Base-by-base conservation (phyloP, 441 rosid genomes). In the Iberis amara region DNA sequence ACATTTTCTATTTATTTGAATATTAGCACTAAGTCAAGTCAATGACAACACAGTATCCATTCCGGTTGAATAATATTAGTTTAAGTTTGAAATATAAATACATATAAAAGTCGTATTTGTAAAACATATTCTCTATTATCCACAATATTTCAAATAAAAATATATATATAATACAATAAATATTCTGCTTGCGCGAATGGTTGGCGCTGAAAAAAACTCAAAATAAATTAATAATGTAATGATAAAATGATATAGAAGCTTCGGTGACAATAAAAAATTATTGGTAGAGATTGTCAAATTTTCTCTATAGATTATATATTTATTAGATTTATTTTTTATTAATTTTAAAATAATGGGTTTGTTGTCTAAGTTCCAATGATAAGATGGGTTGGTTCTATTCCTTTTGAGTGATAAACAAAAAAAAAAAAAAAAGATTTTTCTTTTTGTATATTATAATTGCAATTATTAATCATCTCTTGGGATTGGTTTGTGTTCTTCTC, bases 311-410 rank as follows among this genome's bases (percentile, higher is more conserved):
- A 6, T 26, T 26, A 26, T 4, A 6, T 18, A 18, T 18, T 18
- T 18, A 18, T 18, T 18, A 18, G 21, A 18, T 18, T 18, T 18
- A 26, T 26, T 3, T 21, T 37, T 31, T 7, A 31, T 11, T 26
- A 45, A 50, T 42, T 30, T 5, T 8, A 52, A 53, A 59, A 47
- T 38, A 27, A 32, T 49, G 55, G 9, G 56, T 66, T 66, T 47
- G 70, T 66, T 66, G 70, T 53, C 57, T 35, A 47, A 50, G 70
- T 65, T 65, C 65, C 65, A 65, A 65, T 65, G 70, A 65, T 65
- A 65, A 65, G 65, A 52, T 52, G 65, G 65, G 59, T 65, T 52
- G 65, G 65, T 65, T 52, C 38, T 65, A 49, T 59, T 57, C 64
- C 45, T 39, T 51, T 54, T 45, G 64, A 52, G 64, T 58, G 64